Evolutionary conservation across 768 basidiomycete species (phyloP), one percentile per base, ranked within the genome.

Genomic region (Termitomyces sp.): DNA sequence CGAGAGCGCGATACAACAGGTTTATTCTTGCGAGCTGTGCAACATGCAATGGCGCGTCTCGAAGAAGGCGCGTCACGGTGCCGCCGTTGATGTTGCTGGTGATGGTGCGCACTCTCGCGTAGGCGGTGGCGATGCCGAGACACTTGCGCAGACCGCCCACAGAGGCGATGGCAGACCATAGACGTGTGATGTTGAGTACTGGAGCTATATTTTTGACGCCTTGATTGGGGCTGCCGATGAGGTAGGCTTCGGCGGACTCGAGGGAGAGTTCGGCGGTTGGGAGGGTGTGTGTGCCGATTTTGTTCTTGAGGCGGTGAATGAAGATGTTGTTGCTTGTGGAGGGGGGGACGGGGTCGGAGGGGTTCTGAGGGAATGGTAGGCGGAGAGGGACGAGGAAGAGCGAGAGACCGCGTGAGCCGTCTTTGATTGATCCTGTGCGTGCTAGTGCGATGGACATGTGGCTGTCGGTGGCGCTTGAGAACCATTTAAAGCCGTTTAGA

Each of bases 381-480:
- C 78, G 74, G 21, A 90, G 75, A 26, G 87, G 87, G 42, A 91
- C 73, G 30, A 91, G 74, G 71, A 91, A 90, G 37, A 91, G 80
- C 1, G 87, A 90, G 12, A 90, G 77, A 0, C 79, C 80, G 9
- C 82, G 78, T 0, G 88, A 84, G 6, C 89, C 88, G 12, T 74
- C 68, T 46, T 72, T 60, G 26, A 65, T 56, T 0, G 79, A 66
- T 0, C 86, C 88, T 1, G 88, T 90, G 37, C 88, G 84, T 5
- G 87, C 90, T 5, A 91, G 72, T 1, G 86, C 87, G 24, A 91
- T 74, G 0, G 87, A 78, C 9, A 90, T 71, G 56, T 91, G 74
- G 58, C 85, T 82, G 61, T 91, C 90, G 0, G 88, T 88, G 1
- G 90, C 90, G 60, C 86, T 88, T 15, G 88, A 89, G 68, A 90